Base-by-base conservation (phyloP, 2,329 filamentous ascomycete species). In the Xylaria sp. region DNA sequence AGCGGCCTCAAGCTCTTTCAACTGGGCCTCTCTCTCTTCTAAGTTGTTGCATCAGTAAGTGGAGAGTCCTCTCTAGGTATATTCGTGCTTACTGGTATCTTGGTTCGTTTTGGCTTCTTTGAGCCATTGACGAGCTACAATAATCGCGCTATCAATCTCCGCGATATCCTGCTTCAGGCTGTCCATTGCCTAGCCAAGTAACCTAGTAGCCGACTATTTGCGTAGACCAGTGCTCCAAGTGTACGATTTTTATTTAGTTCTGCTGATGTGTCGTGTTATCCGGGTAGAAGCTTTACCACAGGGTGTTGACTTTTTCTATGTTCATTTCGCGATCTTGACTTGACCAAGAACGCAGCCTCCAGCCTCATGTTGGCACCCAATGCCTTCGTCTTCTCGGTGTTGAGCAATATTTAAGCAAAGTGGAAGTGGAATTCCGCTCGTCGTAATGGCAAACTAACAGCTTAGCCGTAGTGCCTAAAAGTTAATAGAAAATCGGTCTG, bases 91-190 rank as follows among this genome's bases (percentile, higher is more conserved):
- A 70, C 69, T 47, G 7, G 9, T 27, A 1, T 70, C 69, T 20
- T 54, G 22, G 2, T 49, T n/a, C 11, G 66, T 70, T 33, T n/a
- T 53, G 13, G 69, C 69, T 49, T 70, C 69, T 15, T 31, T 50
- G 1, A 69, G 56, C 63, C 63, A 70, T 20, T 65, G 69, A 22
- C 63, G 66, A n/a, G 66, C 69, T 17, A 57, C 66, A n/a, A 69
- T 69, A 31, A 70, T 70, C 7, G 57, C 54, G 27, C 66, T 61
- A 5, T 70, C 66, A 13, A 69, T 69, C 55, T 58, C 58, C 2
- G 69, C 66, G 39, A 70, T 70, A 51, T 56, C 50, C 54, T 70
- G 66, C 22, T 33, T 69, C 13, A 67, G 13, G 5, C 31, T 15
- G 22, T 69, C 67, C 65, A 69, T 67, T 22, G 58, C 56, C 9